Percentiles rank a stretch among this genome's conserved stretches.
Conservation (phyloP, 208 protist species). For the Leishmania amazonensis region DNA sequence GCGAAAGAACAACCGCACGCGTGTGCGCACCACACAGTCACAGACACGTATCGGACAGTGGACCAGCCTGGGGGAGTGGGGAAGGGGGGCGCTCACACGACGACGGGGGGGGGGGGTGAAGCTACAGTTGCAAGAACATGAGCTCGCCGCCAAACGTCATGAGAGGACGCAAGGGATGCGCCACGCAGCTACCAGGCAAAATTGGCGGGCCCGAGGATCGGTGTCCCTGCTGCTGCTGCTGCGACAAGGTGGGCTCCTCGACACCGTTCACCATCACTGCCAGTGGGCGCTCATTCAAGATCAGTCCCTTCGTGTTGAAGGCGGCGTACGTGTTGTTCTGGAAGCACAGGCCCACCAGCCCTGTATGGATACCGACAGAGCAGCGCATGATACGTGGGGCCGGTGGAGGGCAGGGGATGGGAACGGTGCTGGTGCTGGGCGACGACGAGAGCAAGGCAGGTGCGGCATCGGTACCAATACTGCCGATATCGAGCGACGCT, state of each 20-base stretch:
- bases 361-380: constrained; percentile 74
- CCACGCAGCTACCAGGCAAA: constrained; percentile 56
- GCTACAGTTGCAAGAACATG: constrained; percentile 65
- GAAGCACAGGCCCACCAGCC: constrained; percentile 71
- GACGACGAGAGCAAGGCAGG: not conserved
- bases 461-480: constrained; percentile 1
- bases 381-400: constrained; percentile 56
- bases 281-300: constrained; percentile 57
- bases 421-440: not conserved
- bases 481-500: not conserved
- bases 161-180: constrained; percentile 77
- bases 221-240: constrained; percentile 10
- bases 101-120: not conserved
- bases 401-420: not conserved
- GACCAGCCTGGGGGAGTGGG: too few relatives aligned
- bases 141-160: constrained; percentile 80
- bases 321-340: constrained; percentile 77
- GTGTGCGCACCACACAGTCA: not conserved
- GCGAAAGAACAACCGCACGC: not conserved
- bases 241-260: constrained; percentile 18
- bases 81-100: not conserved
- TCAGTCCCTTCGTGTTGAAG: constrained; percentile 64
- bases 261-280: constrained; percentile 28
- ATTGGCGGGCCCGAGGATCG: constrained; percentile 2
- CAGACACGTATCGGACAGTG: not conserved